A percentile compares a stretch with the other conserved stretches of the same genome.
Conservation (phyloP, 441 rosid species). For the Pelargonium fulgidum region DNA sequence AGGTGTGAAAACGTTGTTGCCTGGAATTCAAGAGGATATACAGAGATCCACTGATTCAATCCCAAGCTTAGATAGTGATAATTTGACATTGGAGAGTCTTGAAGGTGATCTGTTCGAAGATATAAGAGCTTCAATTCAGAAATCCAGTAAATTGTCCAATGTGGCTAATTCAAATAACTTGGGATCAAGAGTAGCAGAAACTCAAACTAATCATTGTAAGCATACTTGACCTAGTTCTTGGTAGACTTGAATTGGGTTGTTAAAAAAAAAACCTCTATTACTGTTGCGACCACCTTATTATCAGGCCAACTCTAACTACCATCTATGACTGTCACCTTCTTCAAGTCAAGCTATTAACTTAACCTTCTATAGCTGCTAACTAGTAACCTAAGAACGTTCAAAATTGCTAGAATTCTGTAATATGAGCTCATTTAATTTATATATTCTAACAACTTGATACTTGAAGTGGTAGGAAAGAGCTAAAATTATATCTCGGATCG, state of each 20-base stretch:
- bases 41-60: constrained; percentile 66
- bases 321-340: background rate
- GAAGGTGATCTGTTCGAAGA: constrained; percentile 64
- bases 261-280: background rate
- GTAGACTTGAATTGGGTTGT: background rate
- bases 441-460: no score
- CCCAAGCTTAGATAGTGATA: constrained; percentile 64
- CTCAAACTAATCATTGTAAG: constrained; percentile 43
- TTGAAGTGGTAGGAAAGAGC: no score
- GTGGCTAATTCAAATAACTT: constrained; percentile 27
- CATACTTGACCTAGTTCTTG: constrained; percentile 15
- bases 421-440: no score
- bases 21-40: constrained; percentile 67
- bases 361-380: background rate
- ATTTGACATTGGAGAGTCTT: constrained; percentile 40
- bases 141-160: constrained; percentile 37
- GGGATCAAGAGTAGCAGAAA: constrained; percentile 26
- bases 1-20: constrained; percentile 35
- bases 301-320: background rate
- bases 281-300: background rate
- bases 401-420: no score
- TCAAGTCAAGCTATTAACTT: no score
- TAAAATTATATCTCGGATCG: no score
- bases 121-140: constrained; percentile 72
- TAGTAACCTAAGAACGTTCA: constrained; percentile 1